Base-by-base conservation (phyloP, 225 moss, liverwort and hornwort species). In the Straminergon stramineum region DNA sequence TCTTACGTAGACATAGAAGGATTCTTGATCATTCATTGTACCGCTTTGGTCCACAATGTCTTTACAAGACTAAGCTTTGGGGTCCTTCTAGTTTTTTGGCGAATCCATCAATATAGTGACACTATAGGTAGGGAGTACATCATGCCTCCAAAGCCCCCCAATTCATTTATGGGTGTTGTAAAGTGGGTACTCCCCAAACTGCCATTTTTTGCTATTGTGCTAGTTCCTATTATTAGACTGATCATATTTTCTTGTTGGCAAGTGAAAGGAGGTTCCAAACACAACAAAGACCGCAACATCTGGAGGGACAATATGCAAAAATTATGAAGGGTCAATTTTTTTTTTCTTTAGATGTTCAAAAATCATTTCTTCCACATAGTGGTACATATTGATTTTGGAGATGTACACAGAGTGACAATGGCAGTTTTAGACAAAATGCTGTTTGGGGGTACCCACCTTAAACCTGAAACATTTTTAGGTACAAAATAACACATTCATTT, bases 301-400 rank as follows among this genome's bases (percentile, higher is more conserved):
- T n/a, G 1, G 4, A 22, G 48, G 48, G 12, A 12, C 7, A 4
- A 1, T n/a, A 22, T 21, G 13, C 7, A n/a, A n/a, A 69, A 23
- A 1, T 69, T 69, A 22, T n/a, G 21, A 69, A 68, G 13, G 21
- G 21, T 69, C 22, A 22, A 13, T 7, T 2, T 39, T n/a, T 13
- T 13, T n/a, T 24, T 24, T 2, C 7, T 2, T 0, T 8, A 39
- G 5, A n/a, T 1, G 2, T 24, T 70, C 4, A 8, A 23, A 69
- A 39, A 17, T 12, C 5, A 1, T 39, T 24, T 70, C 13, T 70
- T 70, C 4, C 22, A 11, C 8, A 2, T 32, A 65, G n/a, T n/a
- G 32, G 2, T 17, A 17, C 34, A 18, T 70, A 24, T 39, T 39
- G 5, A 70, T 70, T 70, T 70, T 8, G 39, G 24, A 32, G 11